phyloP scores from a whole-genome alignment of 306 rosid genomes.

The Hylodesmum podocarpum region DNA sequence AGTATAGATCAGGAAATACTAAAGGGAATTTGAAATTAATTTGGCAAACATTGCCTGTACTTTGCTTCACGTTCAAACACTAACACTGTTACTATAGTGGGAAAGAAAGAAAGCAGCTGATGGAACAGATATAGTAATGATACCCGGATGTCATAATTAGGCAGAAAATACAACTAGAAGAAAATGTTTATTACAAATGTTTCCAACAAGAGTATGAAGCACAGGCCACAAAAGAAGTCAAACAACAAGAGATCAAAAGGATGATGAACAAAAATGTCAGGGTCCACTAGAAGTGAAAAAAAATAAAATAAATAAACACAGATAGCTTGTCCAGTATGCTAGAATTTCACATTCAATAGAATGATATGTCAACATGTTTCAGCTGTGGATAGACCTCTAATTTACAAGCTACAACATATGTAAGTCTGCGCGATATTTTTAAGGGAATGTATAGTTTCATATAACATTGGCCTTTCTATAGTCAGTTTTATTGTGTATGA shows the following conservation, averaged over 20 bases:
- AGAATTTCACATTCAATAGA: background rate
- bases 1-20: constrained; percentile 7
- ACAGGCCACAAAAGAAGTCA: background rate
- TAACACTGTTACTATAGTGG: background rate
- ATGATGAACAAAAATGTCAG: background rate
- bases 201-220: background rate
- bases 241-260: constrained; percentile 13
- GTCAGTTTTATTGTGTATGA: constrained; percentile 12
- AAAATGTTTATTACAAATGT: background rate
- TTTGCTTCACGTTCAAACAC: background rate
- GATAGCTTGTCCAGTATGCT: background rate
- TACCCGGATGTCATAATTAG: background rate
- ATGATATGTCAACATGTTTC: constrained; percentile 16
- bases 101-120: constrained; percentile 9
- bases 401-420: background rate
- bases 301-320: background rate
- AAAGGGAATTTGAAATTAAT: background rate
- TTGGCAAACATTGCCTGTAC: background rate
- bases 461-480: constrained; percentile 3
- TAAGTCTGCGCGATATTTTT: constrained; percentile 18
- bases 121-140: background rate
- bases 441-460: constrained; percentile 2
- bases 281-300: too few species aligned
- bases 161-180: background rate
- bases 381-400: background rate